Percentiles rank a stretch among this genome's conserved stretches.
These are phyloP conservation scores for Fraxinus platypoda DNA, from an alignment of 305 asterid genomes.

Conservation along the genomic window DNA sequence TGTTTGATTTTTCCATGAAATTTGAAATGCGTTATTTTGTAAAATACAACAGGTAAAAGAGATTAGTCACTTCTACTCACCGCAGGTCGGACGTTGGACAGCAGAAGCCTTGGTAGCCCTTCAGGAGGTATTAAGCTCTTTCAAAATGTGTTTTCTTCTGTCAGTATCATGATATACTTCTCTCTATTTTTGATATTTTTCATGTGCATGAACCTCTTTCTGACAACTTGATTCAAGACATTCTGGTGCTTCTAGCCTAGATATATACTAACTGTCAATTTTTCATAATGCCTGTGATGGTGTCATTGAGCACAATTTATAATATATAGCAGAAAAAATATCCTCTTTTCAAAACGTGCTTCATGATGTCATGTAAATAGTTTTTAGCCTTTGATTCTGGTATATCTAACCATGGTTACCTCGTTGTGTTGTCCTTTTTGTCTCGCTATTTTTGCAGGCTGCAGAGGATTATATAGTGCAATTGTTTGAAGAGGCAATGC, in stretches of 20 bases:
- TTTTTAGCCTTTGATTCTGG: conserved; percentile 2
- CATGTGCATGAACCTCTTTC: conserved; percentile 14
- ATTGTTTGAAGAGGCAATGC: conserved; percentile 79
- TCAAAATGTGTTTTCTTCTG: background rate
- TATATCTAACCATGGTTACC: conserved; percentile 6
- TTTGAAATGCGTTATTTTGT: background rate
- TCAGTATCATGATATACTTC: background rate
- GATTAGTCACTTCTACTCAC: conserved; percentile 45
- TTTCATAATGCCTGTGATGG: background rate
- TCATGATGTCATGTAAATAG: background rate
- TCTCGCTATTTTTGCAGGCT: conserved; percentile 49
- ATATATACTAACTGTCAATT: background rate
- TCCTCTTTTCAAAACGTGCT: background rate
- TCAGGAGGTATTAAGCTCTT: conserved; percentile 73
- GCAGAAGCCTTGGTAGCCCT: conserved; percentile 85
- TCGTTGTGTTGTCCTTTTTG: conserved; percentile 2
- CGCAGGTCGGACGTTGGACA: conserved; percentile 72
- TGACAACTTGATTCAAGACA: conserved; percentile 20
- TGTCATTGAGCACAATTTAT: background rate
- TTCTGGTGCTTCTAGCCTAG: conserved; percentile 5
- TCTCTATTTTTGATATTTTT: background rate
- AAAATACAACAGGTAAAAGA: conserved; percentile 71
- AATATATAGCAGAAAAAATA: background rate
- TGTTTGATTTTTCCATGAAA: conserved; percentile 10
- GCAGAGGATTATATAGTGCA: conserved; percentile 78